A percentile compares a stretch with the other conserved stretches of the same genome.
Evolutionary conservation across 306 rosid genomes (phyloP).

Genomic region (Cicer yamashitae): DNA sequence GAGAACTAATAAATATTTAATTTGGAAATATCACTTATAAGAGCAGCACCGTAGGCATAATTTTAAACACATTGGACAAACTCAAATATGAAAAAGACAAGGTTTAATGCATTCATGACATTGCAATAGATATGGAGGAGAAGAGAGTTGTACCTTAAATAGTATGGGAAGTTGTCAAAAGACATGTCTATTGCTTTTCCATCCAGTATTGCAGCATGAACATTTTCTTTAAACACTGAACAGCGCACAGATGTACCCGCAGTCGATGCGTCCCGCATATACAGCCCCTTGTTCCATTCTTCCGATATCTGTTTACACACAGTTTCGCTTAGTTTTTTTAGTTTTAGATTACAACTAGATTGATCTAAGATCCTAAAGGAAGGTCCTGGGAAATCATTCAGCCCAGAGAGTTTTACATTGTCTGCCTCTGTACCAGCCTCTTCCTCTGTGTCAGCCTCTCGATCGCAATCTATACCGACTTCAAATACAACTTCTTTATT

Average conservation of each 20-base stretch:
- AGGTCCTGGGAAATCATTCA: constrained; percentile 98
- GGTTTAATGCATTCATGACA: constrained; percentile 17
- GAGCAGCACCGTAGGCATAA: constrained; percentile 15
- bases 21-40: not conserved
- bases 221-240: constrained; percentile 75
- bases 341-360: constrained; percentile 90
- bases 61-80: constrained; percentile 6
- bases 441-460: constrained; percentile 52
- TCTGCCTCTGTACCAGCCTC: constrained; percentile 82
- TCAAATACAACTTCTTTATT: constrained; percentile 72
- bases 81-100: constrained; percentile 21
- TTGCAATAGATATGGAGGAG: constrained; percentile 9
- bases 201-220: constrained; percentile 79
- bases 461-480: constrained; percentile 66
- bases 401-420: constrained; percentile 97
- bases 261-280: constrained; percentile 70
- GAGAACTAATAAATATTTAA: constrained; percentile 27
- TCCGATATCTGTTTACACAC: constrained; percentile 96
- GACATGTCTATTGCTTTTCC: constrained; percentile 75
- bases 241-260: constrained; percentile 77
- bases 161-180: constrained; percentile 89
- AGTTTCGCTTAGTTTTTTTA: constrained; percentile 97
- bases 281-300: constrained; percentile 81
- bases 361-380: constrained; percentile 87
- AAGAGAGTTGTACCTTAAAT: constrained; percentile 71